Evolutionary conservation across 805 yeast genomes (phyloP), one percentile per base, ranked within the genome.

Genomic region (Isabelozyma heimii): DNA sequence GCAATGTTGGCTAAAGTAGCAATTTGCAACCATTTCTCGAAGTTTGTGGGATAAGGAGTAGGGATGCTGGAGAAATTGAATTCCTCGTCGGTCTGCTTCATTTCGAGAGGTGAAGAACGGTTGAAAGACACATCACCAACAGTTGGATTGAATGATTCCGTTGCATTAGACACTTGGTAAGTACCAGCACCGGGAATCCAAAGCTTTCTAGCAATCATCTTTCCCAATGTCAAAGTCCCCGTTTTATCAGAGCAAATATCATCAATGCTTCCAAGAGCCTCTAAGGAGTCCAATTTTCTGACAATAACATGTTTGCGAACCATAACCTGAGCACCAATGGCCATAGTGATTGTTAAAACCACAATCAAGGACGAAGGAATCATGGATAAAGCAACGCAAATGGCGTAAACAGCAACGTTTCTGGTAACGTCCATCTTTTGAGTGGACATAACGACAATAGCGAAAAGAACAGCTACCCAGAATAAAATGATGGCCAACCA

Each of bases 331-430:
- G 96, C 83, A 52, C 95, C 87, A 57, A 84, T 84, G 1, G 92
- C 90, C 91, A 87, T 87, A 1, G 92, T 87, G 53, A 87, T 86
- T n/a, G 94, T 87, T 51, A 87, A 75, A 20, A 87, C 94, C 17
- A 87, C 94, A 52, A 86, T 85, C 57, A 87, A 74, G 0, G 91
- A 84, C 2, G 91, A 86, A 2, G 94, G 94, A 54, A 87, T 87
- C 90, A 87, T 87, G 5, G 91, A 82, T 43, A 87, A 70, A 0
- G 87, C 88, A 43, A 87, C 91, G 70, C 95, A 89, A 59, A 90
- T 85, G 24, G 97, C 96, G 62, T 89, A 89, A 44, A 89, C 83
- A 12, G 95, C 96, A 37, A 89, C 94, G 56, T 89, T 90, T 48
- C 76, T 80, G 55, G 81, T 83, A n/a, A 89, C 96, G 10, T 71